These are phyloP conservation scores for Sporothrix luriei DNA, from an alignment of 2,329 filamentous ascomycete species.

Conservation along the genomic window DNA sequence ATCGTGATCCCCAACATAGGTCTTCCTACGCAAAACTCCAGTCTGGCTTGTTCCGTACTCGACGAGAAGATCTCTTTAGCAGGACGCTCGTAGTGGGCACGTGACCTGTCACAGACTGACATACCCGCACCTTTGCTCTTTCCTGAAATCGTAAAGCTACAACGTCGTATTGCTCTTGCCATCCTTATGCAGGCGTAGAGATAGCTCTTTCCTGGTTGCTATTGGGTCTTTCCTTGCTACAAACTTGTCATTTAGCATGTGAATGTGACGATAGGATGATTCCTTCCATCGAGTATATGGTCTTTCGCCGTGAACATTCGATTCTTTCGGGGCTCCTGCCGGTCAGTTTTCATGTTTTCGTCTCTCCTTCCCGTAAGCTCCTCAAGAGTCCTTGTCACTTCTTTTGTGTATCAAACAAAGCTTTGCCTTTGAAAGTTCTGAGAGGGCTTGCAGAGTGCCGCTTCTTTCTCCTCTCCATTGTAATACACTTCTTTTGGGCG, in stretches of 20 bases:
- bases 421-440: too few species aligned
- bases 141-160: not conserved
- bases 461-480: too few species aligned
- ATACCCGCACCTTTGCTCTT: not conserved
- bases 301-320: not conserved
- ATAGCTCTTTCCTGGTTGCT: slow-evolving; percentile 4
- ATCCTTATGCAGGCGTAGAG: not conserved
- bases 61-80: not conserved
- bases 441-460: too few species aligned
- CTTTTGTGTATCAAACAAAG: too few species aligned
- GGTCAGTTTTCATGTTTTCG: not conserved
- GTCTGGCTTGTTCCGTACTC: not conserved
- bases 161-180: slow-evolving; percentile 1
- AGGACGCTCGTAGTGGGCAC: not conserved
- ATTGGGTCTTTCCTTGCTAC: not conserved
- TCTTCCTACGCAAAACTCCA: not conserved
- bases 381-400: too few species aligned
- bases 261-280: not conserved
- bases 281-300: not conserved
- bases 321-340: slow-evolving; percentile 8
- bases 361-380: not conserved
- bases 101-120: too few species aligned
- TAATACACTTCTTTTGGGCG: too few species aligned
- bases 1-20: not conserved
- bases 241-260: slow-evolving; percentile 2